These are phyloP conservation scores for Ascochyta viciae-villosae DNA, from an alignment of 2,329 filamentous ascomycete species.

Conservation along the genomic window DNA sequence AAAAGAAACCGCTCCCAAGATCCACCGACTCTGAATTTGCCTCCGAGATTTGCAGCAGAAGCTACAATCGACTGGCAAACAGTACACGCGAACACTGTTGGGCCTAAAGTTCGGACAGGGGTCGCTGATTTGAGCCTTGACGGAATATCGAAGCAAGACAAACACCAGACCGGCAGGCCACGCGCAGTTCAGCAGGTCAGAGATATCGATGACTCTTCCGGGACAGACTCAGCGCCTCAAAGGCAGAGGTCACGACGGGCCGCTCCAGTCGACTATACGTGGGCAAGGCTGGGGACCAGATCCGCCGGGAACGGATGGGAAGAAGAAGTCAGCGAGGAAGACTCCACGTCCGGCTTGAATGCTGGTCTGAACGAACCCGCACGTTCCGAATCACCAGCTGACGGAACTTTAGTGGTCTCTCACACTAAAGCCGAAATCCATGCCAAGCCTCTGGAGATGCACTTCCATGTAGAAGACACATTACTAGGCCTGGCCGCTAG, in stretches of 20 bases:
- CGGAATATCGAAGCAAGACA: background rate
- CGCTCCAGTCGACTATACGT: slow-evolving; percentile 38
- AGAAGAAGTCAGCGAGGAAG: slow-evolving; percentile 8
- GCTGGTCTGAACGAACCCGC: background rate
- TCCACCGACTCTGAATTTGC: slow-evolving; percentile 29
- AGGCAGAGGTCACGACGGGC: slow-evolving; percentile 31
- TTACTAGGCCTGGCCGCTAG: slow-evolving; percentile 21
- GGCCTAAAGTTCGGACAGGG: background rate
- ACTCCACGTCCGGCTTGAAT: background rate
- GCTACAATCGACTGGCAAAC: slow-evolving; percentile 31
- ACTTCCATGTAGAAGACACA: slow-evolving; percentile 32
- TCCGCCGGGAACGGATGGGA: background rate
- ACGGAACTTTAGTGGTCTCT: slow-evolving; percentile 18
- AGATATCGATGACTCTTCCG: slow-evolving; percentile 30
- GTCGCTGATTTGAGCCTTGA: background rate
- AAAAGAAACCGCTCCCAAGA: slow-evolving; percentile 37
- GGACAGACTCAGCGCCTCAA: slow-evolving; percentile 22
- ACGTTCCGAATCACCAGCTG: slow-evolving; percentile 21
- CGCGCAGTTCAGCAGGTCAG: background rate
- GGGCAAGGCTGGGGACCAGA: slow-evolving; percentile 24
- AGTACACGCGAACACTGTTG: slow-evolving; percentile 17
- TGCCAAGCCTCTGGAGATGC: slow-evolving; percentile 26
- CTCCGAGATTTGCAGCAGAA: slow-evolving; percentile 36
- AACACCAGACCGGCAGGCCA: background rate
- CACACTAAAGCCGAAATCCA: slow-evolving; percentile 23